Base-by-base conservation (phyloP, 352 stramenopile genomes). In the Pseudoperonospora humuli region DNA sequence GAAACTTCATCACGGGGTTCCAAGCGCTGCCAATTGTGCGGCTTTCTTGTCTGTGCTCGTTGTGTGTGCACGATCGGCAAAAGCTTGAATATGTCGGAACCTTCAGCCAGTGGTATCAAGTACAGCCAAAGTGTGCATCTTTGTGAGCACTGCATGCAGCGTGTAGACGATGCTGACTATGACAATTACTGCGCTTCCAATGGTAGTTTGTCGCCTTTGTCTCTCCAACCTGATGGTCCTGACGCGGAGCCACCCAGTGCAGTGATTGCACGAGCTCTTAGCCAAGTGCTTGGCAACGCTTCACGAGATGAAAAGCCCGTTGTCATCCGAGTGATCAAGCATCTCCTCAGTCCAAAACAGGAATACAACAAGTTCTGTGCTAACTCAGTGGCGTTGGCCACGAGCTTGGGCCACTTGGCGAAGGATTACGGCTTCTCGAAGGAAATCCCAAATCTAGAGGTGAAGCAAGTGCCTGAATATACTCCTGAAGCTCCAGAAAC, bases 11-110 rank as follows among this genome's bases (percentile, higher is more conserved):
- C 65, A 25, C 32, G 34, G 2, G 62, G 62, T 7, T 57, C 61
- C 15, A 73, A 77, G 38, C 60, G 60, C n/a, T 87, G 75, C 41
- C 57, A 76, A 24, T 45, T 87, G 15, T 85, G 75, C 28, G 70
- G 70, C 7, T 77, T 79, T 45, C 50, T 61, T 34, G 71, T 85
- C 23, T 87, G 75, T 44, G 45, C 64, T 35, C 55, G 53, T 31
- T 87, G 75, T 45, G 65, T 63, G 18, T 61, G 44, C 45, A 64
- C 54, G n/a, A 44, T 61, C 36, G 53, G 39, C 31, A 63, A 50
- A 18, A 25, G 14, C 15, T 54, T 52, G 15, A 19, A 56, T 15
- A 14, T 15, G 24, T 44, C 34, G 1, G 47, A 50, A 9, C 5
- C 19, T 18, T 43, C 39, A 5, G 53, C 29, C 35, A 50, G 45